phyloP scores from a whole-genome alignment of 192 early-diverging fungal species.

The Radiomyces spectabilis region DNA sequence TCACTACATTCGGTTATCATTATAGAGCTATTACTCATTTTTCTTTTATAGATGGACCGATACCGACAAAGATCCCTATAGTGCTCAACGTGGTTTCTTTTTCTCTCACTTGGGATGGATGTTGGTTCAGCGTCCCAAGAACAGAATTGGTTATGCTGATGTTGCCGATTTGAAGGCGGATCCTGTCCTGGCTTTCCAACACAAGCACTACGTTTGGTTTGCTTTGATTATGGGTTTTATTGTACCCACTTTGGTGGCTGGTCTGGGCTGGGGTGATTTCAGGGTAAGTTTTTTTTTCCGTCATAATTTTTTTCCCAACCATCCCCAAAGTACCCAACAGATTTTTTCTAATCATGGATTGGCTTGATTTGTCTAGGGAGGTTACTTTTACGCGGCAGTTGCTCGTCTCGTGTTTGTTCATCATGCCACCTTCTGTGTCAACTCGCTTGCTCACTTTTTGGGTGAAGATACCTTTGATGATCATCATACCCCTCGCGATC shows the following conservation, averaged over 20 bases:
- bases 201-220: slow-evolving; percentile 65
- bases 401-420: slow-evolving; percentile 70
- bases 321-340: not conserved
- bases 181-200: slow-evolving; percentile 63
- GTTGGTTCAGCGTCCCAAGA: slow-evolving; percentile 66
- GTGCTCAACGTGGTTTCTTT: slow-evolving; percentile 66
- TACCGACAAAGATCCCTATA: slow-evolving; percentile 76
- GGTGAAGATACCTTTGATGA: slow-evolving; percentile 78
- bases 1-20: no score
- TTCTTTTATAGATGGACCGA: slow-evolving; percentile 46
- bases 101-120: slow-evolving; percentile 83
- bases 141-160: slow-evolving; percentile 65
- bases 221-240: slow-evolving; percentile 65
- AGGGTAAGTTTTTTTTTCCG: slow-evolving; percentile 1
- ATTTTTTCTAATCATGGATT: not conserved
- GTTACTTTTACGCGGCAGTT: slow-evolving; percentile 69
- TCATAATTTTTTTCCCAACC: not conserved
- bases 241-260: slow-evolving; percentile 76
- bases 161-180: slow-evolving; percentile 69
- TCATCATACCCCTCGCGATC: slow-evolving; percentile 70
- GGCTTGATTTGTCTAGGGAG: slow-evolving; percentile 35
- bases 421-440: slow-evolving; percentile 85
- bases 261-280: slow-evolving; percentile 75
- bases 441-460: slow-evolving; percentile 71
- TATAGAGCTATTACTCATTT: not conserved